Percentiles rank a stretch among this genome's conserved stretches.
phyloP scores from a whole-genome alignment of 306 rosid genomes.

The Cucurbita pepo region DNA sequence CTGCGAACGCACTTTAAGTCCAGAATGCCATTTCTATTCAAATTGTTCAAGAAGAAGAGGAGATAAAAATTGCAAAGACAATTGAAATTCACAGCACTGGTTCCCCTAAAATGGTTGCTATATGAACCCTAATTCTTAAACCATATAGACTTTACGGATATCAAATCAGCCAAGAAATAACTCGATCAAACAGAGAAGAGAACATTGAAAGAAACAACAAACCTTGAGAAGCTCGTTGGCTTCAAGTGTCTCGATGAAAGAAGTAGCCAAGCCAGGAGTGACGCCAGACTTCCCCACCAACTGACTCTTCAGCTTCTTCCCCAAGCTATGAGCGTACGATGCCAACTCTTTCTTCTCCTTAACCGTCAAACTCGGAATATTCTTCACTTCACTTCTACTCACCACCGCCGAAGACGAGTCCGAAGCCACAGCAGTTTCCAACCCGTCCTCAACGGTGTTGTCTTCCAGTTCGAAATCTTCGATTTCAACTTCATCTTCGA shows the following conservation, averaged over 20 bases:
- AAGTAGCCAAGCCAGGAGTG: slow-evolving; percentile 45
- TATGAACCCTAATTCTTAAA: neutral
- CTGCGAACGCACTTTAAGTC: neutral
- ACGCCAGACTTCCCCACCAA: slow-evolving; percentile 85
- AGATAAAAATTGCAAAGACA: neutral
- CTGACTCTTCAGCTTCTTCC: slow-evolving; percentile 77
- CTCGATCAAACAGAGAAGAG: neutral
- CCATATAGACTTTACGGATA: neutral
- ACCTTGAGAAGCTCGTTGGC: slow-evolving; percentile 93
- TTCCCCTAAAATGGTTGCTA: neutral
- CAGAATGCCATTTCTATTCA: neutral
- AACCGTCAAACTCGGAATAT: slow-evolving; percentile 38
- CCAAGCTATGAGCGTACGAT: slow-evolving; percentile 76
- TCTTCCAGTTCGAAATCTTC: slow-evolving; percentile 15
- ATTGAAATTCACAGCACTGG: neutral
- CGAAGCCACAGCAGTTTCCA: slow-evolving; percentile 3
- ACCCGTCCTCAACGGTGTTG: slow-evolving; percentile 1
- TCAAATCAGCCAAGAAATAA: neutral
- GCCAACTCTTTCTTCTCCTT: slow-evolving; percentile 82
- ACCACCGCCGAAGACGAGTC: slow-evolving; percentile 20
- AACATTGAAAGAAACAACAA: neutral
- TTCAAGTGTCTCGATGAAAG: slow-evolving; percentile 77
- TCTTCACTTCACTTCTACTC: slow-evolving; percentile 29
- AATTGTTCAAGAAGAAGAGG: neutral
- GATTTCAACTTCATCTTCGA: slow-evolving; percentile 2